Evolutionary conservation across 2,329 filamentous ascomycete species (phyloP), one percentile per base, ranked within the genome.

Genomic region (Ophiostoma piceae): DNA sequence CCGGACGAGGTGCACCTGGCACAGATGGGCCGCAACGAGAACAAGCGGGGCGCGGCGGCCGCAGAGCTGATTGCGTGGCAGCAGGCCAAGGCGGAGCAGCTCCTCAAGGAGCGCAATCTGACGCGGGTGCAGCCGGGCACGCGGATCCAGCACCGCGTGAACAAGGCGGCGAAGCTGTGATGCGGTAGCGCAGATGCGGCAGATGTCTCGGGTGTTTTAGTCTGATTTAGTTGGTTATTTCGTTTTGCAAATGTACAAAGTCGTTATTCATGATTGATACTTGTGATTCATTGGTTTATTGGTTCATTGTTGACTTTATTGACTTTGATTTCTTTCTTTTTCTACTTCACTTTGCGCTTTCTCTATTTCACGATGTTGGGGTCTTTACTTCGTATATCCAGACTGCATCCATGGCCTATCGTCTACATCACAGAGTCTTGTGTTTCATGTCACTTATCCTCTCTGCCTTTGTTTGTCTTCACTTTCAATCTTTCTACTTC

Each of bases 1-100:
- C 95, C 95, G 0, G 95, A 99, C 80, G 95, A 99, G 87, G 95
- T 98, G 72, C 95, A 96, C 79, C 80, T 94, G 74, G 83, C 92
- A 78, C 92, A 95, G 81, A 83, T 95, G 82, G 92, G 91, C 19
- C 84, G 85, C 74, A 92, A 92, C 74, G 92, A 95, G 84, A 94
- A 92, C 78, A 90, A 85, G 79, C 85, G 87, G 73, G 89, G 87
- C 70, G 77, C 81, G 73, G 86, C 84, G 74, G 84, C 88, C 66
- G 82, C 88, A 62, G 82, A 84, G 72, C 85, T 85, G 77, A 88
- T 93, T 70, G 80, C 84, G 74, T 82, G 80, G 77, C 91, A 94
- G 82, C 84, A 83, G 78, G 80, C 83, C 76, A 88, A 85, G 82
- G 85, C 89, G 19, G 85, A 86, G 75, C 82, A 88, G 81, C 76